Base-by-base conservation (phyloP, 345 rosid genomes). In the Citrus maxima region DNA sequence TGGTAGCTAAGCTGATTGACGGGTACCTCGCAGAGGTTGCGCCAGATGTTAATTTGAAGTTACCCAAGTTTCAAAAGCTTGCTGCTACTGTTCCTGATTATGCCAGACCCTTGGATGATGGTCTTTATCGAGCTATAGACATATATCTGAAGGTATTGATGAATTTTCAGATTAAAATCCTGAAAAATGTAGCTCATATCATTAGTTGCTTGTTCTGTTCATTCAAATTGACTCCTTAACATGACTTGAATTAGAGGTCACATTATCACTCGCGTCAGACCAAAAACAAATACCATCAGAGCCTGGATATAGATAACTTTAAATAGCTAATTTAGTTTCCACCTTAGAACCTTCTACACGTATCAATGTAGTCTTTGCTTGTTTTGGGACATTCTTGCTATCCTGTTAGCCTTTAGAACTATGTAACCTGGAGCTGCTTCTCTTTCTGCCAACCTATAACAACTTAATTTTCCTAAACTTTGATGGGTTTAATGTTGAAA, bases 11-110 rank as follows among this genome's bases (percentile, higher is more conserved):
- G 90, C 87, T 96, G 84, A 89, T 96, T n/a, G 98, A 96, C 70
- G 99, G 98, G 42, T 96, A 94, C 80, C 94, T 96, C 21, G 97
- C 98, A 27, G 99, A 96, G 91, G 97, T 96, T 83, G 98, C 98
- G 55, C 94, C 98, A 71, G 99, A 96, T 82, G 89, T 89, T 54
- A 94, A 94, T 84, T 87, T 96, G 82, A 96, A 96, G 88, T 93
- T 93, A 79, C 93, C 94, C 62, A 94, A 94, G 85, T 96, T 96
- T 85, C 97, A 91, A 84, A 93, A 97, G 60, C 89, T 96, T 82
- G 94, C 95, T 55, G 95, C 97, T 78, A 82, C 98, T 82, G 88
- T 96, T 73, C 99, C 99, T 30, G 98, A 94, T 10, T 87, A 90
- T 68, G 93, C 97, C 25, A 90, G 99, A 80, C 98, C 93, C 64